Percentiles rank a stretch among this genome's conserved stretches.
phyloP scores from a whole-genome alignment of 176 grass and related monocot species.

The Leersia perrieri region DNA sequence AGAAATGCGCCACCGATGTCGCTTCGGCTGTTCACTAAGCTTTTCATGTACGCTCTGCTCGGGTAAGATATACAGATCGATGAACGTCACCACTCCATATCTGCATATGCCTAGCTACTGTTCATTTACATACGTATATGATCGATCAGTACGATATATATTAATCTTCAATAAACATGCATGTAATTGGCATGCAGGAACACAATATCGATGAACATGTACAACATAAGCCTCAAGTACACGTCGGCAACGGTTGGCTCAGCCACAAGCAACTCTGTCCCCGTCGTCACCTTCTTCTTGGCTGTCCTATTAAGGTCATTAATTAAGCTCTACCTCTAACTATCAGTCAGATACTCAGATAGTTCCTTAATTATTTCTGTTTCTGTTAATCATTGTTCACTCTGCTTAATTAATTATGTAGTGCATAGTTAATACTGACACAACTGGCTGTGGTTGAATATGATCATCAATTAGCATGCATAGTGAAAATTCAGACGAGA shows the following conservation, averaged over 20 bases:
- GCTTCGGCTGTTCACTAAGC: neutral
- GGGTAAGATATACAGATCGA: neutral
- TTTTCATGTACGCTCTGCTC: neutral
- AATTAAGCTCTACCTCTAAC: neutral
- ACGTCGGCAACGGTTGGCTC: slow-evolving; percentile 53
- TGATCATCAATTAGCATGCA: no score
- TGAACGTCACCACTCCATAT: no score
- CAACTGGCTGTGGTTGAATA: no score
- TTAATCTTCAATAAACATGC: neutral
- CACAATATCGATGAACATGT: neutral
- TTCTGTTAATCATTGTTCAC: no score
- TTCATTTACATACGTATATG: no score
- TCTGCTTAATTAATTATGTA: no score
- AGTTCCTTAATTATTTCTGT: no score
- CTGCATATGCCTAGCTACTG: no score
- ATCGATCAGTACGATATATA: no score
- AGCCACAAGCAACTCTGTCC: slow-evolving; percentile 39
- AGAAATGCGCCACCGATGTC: neutral
- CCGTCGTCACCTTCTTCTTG: slow-evolving; percentile 66
- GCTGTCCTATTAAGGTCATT: slow-evolving; percentile 56
- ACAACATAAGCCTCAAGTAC: slow-evolving; percentile 47
- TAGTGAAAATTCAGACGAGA: no score
- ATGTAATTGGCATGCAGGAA: neutral
- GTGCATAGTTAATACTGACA: no score
- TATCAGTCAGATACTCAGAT: no score